Percentiles rank a stretch among this genome's conserved stretches.
Evolutionary conservation across 2,329 filamentous ascomycete genomes (phyloP).

Genomic region (Colletotrichum destructivum): DNA sequence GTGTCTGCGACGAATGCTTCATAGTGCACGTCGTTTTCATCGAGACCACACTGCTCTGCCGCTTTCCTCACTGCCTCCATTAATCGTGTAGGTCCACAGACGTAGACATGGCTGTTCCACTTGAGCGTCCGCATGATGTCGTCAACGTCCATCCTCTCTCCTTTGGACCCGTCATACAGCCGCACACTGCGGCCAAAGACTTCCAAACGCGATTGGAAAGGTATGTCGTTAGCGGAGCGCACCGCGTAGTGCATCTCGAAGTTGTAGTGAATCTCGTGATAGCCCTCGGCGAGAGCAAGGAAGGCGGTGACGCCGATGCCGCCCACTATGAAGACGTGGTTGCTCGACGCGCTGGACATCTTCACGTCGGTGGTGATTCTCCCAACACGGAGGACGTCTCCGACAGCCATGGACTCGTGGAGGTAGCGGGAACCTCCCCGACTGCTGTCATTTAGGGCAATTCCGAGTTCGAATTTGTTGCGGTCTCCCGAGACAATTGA

Average conservation of each 20-base stretch:
- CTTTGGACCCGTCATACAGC: conserved; percentile 68
- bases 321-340: conserved; percentile 75
- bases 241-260: conserved; percentile 73
- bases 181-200: conserved; percentile 58
- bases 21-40: conserved; percentile 69
- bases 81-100: conserved; percentile 72
- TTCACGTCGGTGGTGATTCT: conserved; percentile 66
- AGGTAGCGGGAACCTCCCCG: conserved; percentile 75
- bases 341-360: conserved; percentile 62
- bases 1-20: conserved; percentile 71
- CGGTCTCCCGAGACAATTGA: conserved; percentile 69
- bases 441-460: conserved; percentile 68
- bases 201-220: conserved; percentile 66
- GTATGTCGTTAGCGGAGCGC: conserved; percentile 64
- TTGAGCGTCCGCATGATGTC: conserved; percentile 61
- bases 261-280: conserved; percentile 62
- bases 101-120: conserved; percentile 72
- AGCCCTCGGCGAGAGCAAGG: conserved; percentile 61
- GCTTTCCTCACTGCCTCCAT: conserved; percentile 65
- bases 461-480: conserved; percentile 69
- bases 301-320: conserved; percentile 79
- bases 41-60: conserved; percentile 59
- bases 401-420: conserved; percentile 63
- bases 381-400: conserved; percentile 66
- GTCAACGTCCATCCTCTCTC: conserved; percentile 67